These are phyloP conservation scores for Colletotrichum cereale DNA, from an alignment of 2,329 filamentous ascomycete genomes.

Conservation along the genomic window DNA sequence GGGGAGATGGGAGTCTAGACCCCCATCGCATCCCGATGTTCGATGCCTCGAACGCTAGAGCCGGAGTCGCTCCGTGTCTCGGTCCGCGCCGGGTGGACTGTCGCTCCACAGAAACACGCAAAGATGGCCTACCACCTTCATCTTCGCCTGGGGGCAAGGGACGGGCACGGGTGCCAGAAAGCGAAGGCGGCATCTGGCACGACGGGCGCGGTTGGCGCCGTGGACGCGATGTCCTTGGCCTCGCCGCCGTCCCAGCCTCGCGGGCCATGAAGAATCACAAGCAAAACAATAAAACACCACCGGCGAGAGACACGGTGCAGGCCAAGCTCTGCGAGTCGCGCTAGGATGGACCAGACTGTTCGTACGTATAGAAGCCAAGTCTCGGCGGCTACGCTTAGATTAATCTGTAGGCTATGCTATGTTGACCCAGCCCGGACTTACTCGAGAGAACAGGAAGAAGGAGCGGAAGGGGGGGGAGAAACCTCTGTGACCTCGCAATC, in stretches of 20 bases:
- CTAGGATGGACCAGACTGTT: background rate
- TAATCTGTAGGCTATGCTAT: background rate
- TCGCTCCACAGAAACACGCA: constrained; percentile 3
- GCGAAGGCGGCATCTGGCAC: constrained; percentile 11
- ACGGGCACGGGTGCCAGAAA: background rate
- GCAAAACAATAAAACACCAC: background rate
- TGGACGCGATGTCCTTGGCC: constrained; percentile 25
- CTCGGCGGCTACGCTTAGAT: constrained; percentile 7
- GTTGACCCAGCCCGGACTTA: background rate
- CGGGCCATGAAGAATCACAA: constrained; percentile 2
- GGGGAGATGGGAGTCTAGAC: background rate
- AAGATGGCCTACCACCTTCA: background rate
- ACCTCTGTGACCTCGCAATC: constrained; percentile 15
- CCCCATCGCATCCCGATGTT: constrained; percentile 17
- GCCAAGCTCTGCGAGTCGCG: constrained; percentile 19
- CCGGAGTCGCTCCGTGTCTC: background rate
- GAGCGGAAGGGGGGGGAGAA: background rate
- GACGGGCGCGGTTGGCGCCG: constrained; percentile 7
- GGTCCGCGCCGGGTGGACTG: background rate
- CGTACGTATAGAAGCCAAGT: constrained; percentile 20
- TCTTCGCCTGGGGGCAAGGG: background rate
- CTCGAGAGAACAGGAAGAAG: constrained; percentile 16
- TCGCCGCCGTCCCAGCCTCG: constrained; percentile 1
- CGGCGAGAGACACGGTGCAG: constrained; percentile 2
- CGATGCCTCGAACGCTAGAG: background rate